Base-by-base conservation (phyloP, 2,329 filamentous ascomycete genomes). In the Talaromyces sp. region DNA sequence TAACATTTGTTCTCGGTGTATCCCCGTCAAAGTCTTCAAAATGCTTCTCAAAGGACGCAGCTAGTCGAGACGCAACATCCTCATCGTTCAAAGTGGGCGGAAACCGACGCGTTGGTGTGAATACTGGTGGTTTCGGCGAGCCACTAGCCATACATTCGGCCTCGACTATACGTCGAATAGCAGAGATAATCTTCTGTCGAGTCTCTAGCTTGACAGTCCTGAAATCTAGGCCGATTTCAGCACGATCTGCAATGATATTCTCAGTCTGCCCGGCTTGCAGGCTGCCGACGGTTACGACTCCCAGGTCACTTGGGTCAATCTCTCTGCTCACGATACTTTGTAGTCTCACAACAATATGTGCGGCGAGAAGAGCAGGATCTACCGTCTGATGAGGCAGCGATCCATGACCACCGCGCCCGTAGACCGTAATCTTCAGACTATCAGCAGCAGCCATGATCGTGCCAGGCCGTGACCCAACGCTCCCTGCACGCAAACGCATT, bases 191-290 rank as follows among this genome's bases (percentile, higher is more conserved):
- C 53, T 73, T 72, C 4, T 77, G 67, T 7, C 83, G 75, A 1
- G 77, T 81, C 25, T 73, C 69, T 0, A 73, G 65, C 9, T 73
- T 74, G 2, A 77, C 75, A 21, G 78, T 75, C 25, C 84, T 75
- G 4, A 84, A 76, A 64, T 86, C 80, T 39, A 86, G 67, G 11
- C 80, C 80, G 4, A 86, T 71, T 51, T 78, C 74, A 0, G 83
- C 84, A 13, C 75, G 67, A 55, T 81, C 80, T 0, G 81, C 74
- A 55, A 86, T 85, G 57, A 86, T 78, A 63, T 86, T 86, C 66
- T 84, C 83, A 1, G 81, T 78, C 61, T 82, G 77, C 1, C 84
- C 84, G 0, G 81, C 82, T 60, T 84, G 78, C n/a, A 86, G 68
- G 54, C 77, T 78, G 8, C 81, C 82, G 6, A 85, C 81, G 0